phyloP scores from a whole-genome alignment of 1,284 basidiomycete genomes.

The Sphaerobolus stellatus region DNA sequence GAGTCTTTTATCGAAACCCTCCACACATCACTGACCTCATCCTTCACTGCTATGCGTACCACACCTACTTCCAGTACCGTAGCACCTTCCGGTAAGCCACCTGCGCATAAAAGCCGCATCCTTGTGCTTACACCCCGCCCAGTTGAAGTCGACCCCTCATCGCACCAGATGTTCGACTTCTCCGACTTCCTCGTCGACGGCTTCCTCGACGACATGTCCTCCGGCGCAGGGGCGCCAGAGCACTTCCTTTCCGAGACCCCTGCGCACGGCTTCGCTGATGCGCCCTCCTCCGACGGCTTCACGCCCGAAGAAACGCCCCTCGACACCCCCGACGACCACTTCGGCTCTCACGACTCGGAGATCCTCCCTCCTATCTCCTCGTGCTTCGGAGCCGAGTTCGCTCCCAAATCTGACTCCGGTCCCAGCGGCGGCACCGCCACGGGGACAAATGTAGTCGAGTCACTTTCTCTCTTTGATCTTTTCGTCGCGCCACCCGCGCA shows the following conservation, averaged over 20 bases:
- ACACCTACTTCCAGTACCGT: too few species aligned
- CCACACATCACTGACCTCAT: conserved; percentile 3
- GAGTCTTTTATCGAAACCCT: background rate
- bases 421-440: background rate
- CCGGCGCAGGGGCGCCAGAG: background rate
- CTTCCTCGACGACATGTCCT: conserved; percentile 1
- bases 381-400: background rate
- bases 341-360: too few species aligned
- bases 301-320: conserved; percentile 4
- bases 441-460: background rate
- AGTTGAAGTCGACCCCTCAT: too few species aligned
- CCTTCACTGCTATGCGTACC: conserved; percentile 10
- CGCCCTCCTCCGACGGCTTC: background rate
- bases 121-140: too few species aligned
- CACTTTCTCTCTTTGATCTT: background rate
- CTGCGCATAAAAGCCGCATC: too few species aligned
- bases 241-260: background rate
- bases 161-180: too few species aligned
- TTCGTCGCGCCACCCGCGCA: background rate
- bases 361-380: too few species aligned
- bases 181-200: background rate
- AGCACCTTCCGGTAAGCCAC: too few species aligned
- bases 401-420: background rate
- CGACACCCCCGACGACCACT: conserved; percentile 30
- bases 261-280: background rate